Conservation (phyloP, 2,329 filamentous ascomycete species). For the Arachnomyces sp. region DNA sequence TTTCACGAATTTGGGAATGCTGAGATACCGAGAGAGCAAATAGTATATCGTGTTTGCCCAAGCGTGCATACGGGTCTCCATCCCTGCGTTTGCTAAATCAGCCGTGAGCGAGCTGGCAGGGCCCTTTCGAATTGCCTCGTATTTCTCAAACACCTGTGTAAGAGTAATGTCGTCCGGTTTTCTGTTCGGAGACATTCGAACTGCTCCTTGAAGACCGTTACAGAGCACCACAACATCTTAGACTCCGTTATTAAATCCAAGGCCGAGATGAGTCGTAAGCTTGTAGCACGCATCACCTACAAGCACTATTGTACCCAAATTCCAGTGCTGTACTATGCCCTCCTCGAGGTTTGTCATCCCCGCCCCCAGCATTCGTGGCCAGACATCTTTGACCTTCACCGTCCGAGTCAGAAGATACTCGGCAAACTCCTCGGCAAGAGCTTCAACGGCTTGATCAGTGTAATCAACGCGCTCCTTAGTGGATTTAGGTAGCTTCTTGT, state of each 20-base stretch:
- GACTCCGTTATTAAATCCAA: slow-evolving; percentile 31
- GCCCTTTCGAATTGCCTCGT: too few species aligned
- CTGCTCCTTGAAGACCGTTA: slow-evolving; percentile 9
- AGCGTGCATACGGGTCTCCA: too few species aligned
- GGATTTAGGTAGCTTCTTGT: slow-evolving; percentile 22
- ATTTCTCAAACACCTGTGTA: too few species aligned
- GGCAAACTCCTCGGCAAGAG: slow-evolving; percentile 21
- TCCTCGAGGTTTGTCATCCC: slow-evolving; percentile 32
- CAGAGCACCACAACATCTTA: slow-evolving; percentile 20
- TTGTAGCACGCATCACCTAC: slow-evolving; percentile 34
- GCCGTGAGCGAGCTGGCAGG: too few species aligned
- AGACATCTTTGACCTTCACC: slow-evolving; percentile 26
- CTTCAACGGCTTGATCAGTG: slow-evolving; percentile 19
- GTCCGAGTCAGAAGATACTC: slow-evolving; percentile 17
- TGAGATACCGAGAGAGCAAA: too few species aligned
- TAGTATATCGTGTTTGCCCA: too few species aligned
- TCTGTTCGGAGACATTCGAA: too few species aligned
- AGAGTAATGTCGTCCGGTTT: too few species aligned
- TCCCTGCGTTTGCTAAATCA: too few species aligned
- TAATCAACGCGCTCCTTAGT: slow-evolving; percentile 20
- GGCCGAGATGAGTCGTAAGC: slow-evolving; percentile 29
- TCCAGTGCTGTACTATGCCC: slow-evolving; percentile 31
- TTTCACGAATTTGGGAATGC: too few species aligned
- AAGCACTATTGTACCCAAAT: slow-evolving; percentile 28
- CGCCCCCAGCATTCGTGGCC: slow-evolving; percentile 11